Base-by-base conservation (phyloP, 2,329 filamentous ascomycete species). In the Aquanectria penicillioides region DNA sequence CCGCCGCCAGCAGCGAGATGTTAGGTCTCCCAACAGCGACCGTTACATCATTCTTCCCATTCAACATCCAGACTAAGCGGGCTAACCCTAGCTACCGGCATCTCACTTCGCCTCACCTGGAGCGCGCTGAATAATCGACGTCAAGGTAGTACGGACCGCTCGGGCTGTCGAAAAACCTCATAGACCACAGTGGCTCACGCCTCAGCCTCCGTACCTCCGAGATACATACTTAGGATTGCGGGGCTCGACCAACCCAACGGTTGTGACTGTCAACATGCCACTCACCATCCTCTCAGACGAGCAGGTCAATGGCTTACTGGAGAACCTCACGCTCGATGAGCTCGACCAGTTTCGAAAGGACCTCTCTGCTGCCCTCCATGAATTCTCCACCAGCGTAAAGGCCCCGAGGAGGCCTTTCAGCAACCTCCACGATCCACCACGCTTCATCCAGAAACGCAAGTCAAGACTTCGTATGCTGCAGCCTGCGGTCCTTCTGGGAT, bases 401-500 rank as follows among this genome's bases (percentile, higher is more conserved):
- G 70, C 73, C 13, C 72, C 22, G 73, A 78, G 28, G 73, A 75
- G 31, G 77, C 81, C 4, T 80, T 83, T 54, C 81, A 88, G 63
- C 85, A 89, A 65, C 87, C 86, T 6, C 77, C 81, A 54, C 79
- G 85, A 26, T 80, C 80, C 9, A 75, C 80, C 0, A 78, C 86
- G 7, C 72, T 80, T 34, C 83, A 82, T 22, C 70, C 75, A 2
- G 73, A 72, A 0, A 83, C 82, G 13, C 81, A 81, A 34, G 79
- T 82, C 25, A 89, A 86, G 15, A 91, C 88, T 2, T 76, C 93
- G 18, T 93, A 92, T 71, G 92, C 93, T 88, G 90, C 90, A 0
- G 89, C 89, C 2, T 86, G 83, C 20, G 87, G 87, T 57, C 84
- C 85, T 0, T 73, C 77, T 7, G 86, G 85, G 23, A 88, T 91